Evolutionary conservation across 2,329 filamentous ascomycete genomes (phyloP).

Genomic region (Colletotrichum musae): DNA sequence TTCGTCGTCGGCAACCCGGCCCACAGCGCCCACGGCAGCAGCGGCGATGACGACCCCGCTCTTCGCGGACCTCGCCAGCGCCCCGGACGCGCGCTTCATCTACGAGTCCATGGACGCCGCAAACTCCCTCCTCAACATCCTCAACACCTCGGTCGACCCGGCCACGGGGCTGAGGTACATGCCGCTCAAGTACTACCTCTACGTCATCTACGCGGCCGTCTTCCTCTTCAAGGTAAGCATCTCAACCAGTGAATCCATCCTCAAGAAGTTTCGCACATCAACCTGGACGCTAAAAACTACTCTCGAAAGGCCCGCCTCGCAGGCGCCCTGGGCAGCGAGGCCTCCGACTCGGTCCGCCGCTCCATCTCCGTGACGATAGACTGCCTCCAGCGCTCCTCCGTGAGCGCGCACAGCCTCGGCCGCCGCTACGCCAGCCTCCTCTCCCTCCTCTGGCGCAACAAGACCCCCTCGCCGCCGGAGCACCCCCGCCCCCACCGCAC

Average conservation of each 20-base stretch:
- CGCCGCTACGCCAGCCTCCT: conserved; percentile 73
- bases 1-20: background rate
- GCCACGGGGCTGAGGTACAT: conserved; percentile 73
- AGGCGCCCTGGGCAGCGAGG: conserved; percentile 69
- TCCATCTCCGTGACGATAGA: conserved; percentile 72
- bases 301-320: conserved; percentile 65
- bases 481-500: conserved; percentile 2
- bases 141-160: conserved; percentile 73
- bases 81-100: conserved; percentile 76
- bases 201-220: conserved; percentile 74
- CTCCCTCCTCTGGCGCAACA: conserved; percentile 70
- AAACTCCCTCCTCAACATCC: conserved; percentile 71
- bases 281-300: too few relatives aligned
- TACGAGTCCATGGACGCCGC: conserved; percentile 77
- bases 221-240: conserved; percentile 72
- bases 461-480: conserved; percentile 40
- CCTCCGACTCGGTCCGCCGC: conserved; percentile 68
- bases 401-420: conserved; percentile 71
- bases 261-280: too few relatives aligned
- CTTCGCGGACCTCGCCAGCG: conserved; percentile 69
- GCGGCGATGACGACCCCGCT: conserved; percentile 18
- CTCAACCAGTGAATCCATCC: too few relatives aligned
- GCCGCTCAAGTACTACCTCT: conserved; percentile 75
- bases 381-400: conserved; percentile 70
- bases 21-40: background rate